phyloP scores from a whole-genome alignment of 495 filamentous ascomycete genomes.

The Chaetomium cochliodes region DNA sequence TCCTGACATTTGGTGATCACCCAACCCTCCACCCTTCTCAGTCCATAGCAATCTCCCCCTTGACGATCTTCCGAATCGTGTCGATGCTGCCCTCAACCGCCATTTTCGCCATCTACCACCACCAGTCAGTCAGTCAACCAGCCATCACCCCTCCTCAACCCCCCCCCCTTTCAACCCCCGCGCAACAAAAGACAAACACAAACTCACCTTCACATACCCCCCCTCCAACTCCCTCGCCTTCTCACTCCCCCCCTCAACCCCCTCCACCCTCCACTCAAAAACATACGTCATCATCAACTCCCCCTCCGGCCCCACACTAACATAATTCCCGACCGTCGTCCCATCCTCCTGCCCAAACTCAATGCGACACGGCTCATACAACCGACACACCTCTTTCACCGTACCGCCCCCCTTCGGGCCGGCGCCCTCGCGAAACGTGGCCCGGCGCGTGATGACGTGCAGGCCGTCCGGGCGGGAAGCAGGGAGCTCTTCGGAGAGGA shows the following conservation, averaged over 20 bases:
- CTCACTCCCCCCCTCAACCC: constrained; percentile 34
- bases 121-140: constrained; percentile 14
- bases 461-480: constrained; percentile 16
- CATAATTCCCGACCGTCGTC: constrained; percentile 39
- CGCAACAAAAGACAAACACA: neutral
- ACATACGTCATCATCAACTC: constrained; percentile 42
- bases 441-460: constrained; percentile 32
- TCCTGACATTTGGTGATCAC: neutral
- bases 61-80: constrained; percentile 37
- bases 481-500: constrained; percentile 27
- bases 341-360: constrained; percentile 43
- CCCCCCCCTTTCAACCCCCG: neutral
- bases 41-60: constrained; percentile 24
- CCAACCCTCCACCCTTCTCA: neutral
- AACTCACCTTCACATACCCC: constrained; percentile 38
- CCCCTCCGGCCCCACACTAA: constrained; percentile 31
- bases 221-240: constrained; percentile 32
- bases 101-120: constrained; percentile 38
- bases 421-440: constrained; percentile 32
- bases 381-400: constrained; percentile 33
- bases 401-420: constrained; percentile 17
- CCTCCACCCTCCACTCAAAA: constrained; percentile 42
- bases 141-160: constrained; percentile 8
- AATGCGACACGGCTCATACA: constrained; percentile 37
- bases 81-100: constrained; percentile 44